phyloP scores from a whole-genome alignment of 768 basidiomycete genomes.

The Boletus pseudopeckii region DNA sequence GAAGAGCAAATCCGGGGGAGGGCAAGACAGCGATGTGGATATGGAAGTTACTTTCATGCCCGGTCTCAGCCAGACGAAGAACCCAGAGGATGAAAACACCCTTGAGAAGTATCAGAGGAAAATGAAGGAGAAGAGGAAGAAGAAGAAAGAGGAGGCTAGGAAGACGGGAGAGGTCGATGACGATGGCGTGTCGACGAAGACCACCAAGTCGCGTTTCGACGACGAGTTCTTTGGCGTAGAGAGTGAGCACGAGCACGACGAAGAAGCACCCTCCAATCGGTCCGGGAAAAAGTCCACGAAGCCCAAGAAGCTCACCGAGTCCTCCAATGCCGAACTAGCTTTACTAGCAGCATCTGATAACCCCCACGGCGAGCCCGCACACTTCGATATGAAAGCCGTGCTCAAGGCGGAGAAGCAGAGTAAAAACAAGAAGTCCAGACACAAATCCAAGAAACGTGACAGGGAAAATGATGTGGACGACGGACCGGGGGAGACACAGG shows the following conservation, averaged over 20 bases:
- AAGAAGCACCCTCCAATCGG: conserved; percentile 22
- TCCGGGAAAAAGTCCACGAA: conserved; percentile 23
- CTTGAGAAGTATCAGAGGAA: conserved; percentile 87
- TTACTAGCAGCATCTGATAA: conserved; percentile 58
- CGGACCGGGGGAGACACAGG: conserved; percentile 65
- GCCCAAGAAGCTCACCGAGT: conserved; percentile 17
- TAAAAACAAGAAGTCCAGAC: conserved; percentile 42
- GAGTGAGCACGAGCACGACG: conserved; percentile 20
- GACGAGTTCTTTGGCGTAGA: conserved; percentile 79
- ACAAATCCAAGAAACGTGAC: conserved; percentile 16
- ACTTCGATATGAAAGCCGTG: conserved; percentile 90
- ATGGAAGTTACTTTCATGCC: conserved; percentile 97
- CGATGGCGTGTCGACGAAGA: conserved; percentile 17
- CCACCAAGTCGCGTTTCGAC: conserved; percentile 8
- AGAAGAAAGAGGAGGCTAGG: conserved; percentile 66
- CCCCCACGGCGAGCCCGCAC: conserved; percentile 54
- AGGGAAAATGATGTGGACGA: conserved; percentile 36
- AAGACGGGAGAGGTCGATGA: conserved; percentile 31
- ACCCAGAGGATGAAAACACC: conserved; percentile 73
- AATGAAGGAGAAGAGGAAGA: conserved; percentile 83
- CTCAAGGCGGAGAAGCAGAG: conserved; percentile 77
- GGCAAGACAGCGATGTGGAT: conserved; percentile 52
- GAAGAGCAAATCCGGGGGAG: conserved; percentile 10
- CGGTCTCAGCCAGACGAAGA: conserved; percentile 59
- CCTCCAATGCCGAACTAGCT: conserved; percentile 55